Percentiles rank a stretch among this genome's conserved stretches.
These are phyloP conservation scores for Amanita subjunquillea DNA, from an alignment of 768 basidiomycete genomes.

Conservation along the genomic window DNA sequence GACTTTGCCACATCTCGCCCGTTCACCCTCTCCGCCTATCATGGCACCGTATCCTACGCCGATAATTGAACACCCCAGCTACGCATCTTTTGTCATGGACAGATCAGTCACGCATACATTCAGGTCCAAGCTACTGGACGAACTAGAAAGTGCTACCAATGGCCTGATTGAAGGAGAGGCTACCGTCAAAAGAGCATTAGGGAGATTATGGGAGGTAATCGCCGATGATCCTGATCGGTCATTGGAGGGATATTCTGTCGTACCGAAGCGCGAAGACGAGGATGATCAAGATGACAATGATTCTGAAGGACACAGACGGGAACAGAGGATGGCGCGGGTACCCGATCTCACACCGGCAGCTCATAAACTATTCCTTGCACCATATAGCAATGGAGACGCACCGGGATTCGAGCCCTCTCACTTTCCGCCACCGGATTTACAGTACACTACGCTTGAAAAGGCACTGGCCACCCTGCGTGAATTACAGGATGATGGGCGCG, in stretches of 20 bases:
- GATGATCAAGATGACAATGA: slow-evolving; percentile 46
- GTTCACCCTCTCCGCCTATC: slow-evolving; percentile 68
- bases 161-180: slow-evolving; percentile 79
- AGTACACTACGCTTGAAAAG: slow-evolving; percentile 64
- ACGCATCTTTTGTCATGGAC: slow-evolving; percentile 81
- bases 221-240: slow-evolving; percentile 52
- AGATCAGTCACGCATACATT: slow-evolving; percentile 78
- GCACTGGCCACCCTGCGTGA: slow-evolving; percentile 65
- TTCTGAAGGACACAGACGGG: slow-evolving; percentile 22
- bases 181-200: slow-evolving; percentile 60
- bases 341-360: slow-evolving; percentile 57
- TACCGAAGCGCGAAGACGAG: slow-evolving; percentile 63
- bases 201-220: slow-evolving; percentile 74
- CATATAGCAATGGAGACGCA: slow-evolving; percentile 34
- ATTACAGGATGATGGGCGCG: slow-evolving; percentile 77
- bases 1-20: slow-evolving; percentile 62
- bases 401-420: slow-evolving; percentile 49
- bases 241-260: slow-evolving; percentile 26
- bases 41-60: slow-evolving; percentile 68
- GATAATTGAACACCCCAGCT: slow-evolving; percentile 56
- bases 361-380: slow-evolving; percentile 57
- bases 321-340: slow-evolving; percentile 39
- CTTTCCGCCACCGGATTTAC: slow-evolving; percentile 55
- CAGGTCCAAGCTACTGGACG: slow-evolving; percentile 66
- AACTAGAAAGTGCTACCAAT: slow-evolving; percentile 75